phyloP scores from a whole-genome alignment of 2,329 filamentous ascomycete genomes.

The Diaporthe sp. region DNA sequence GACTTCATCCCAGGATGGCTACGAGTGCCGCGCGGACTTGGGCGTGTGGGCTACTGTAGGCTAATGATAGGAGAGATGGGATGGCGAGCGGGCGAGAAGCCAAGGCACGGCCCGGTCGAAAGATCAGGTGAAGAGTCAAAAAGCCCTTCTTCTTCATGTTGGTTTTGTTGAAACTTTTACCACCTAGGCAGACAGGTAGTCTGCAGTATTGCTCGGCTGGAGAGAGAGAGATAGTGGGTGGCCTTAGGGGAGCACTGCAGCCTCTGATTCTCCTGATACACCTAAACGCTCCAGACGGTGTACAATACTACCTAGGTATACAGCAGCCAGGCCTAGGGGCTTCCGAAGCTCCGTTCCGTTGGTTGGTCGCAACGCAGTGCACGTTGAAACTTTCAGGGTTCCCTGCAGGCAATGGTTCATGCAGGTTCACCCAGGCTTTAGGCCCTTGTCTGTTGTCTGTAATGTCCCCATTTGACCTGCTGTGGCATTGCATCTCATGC shows the following conservation, averaged over 20 bases:
- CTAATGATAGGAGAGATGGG: background rate
- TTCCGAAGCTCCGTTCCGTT: background rate
- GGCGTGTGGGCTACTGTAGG: background rate
- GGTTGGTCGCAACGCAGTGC: background rate
- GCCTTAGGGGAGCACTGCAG: background rate
- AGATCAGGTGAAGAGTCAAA: background rate
- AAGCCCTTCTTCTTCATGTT: background rate
- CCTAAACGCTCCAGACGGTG: background rate
- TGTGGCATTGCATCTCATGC: slow-evolving; percentile 13
- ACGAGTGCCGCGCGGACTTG: slow-evolving; percentile 2
- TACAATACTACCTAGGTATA: background rate
- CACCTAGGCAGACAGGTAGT: background rate
- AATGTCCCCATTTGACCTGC: background rate
- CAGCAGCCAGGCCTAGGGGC: background rate
- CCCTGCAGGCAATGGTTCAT: slow-evolving; percentile 12
- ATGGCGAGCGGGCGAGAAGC: background rate
- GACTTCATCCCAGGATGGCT: background rate
- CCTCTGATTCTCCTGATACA: background rate
- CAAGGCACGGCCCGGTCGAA: background rate
- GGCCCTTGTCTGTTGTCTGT: background rate
- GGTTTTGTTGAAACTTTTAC: background rate
- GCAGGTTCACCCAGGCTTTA: background rate
- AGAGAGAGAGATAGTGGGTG: background rate
- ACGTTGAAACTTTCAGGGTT: slow-evolving; percentile 2
- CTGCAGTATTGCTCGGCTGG: background rate